A percentile compares a stretch with the other conserved stretches of the same genome.
Evolutionary conservation across 2,329 filamentous ascomycete genomes (phyloP).

Genomic region (Tricladium varicosporioides): DNA sequence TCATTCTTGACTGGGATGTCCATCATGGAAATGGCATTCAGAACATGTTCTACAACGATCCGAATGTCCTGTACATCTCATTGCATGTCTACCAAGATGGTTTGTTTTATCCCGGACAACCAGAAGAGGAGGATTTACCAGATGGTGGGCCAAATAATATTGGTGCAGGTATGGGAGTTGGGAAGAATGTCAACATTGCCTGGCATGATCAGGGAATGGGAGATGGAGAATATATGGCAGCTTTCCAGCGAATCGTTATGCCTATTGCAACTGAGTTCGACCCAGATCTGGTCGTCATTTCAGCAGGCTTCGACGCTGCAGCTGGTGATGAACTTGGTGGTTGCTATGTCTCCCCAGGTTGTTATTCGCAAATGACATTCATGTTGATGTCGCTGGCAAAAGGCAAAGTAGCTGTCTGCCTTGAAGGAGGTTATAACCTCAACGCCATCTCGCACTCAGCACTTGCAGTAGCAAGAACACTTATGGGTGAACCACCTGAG

Average conservation of each 20-base stretch:
- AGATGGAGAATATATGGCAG: conserved; percentile 94
- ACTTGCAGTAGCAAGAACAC: conserved; percentile 81
- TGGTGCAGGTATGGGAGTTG: conserved; percentile 52
- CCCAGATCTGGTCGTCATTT: conserved; percentile 92
- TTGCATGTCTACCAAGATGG: conserved; percentile 86
- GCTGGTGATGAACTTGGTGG: conserved; percentile 89
- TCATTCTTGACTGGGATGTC: conserved; percentile 91
- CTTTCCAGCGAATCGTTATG: conserved; percentile 95
- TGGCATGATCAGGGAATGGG: conserved; percentile 79
- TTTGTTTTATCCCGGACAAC: conserved; percentile 76
- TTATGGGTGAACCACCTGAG: conserved; percentile 91
- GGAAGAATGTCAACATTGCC: conserved; percentile 65
- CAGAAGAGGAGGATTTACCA: conserved; percentile 58
- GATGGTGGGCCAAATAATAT: conserved; percentile 62
- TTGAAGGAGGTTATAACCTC: conserved; percentile 96
- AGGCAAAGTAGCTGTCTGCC: conserved; percentile 86
- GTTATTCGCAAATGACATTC: conserved; percentile 98
- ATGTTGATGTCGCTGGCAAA: conserved; percentile 95
- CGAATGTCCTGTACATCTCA: conserved; percentile 94
- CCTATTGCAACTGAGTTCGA: conserved; percentile 91
- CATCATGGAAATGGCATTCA: conserved; percentile 89
- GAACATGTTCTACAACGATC: conserved; percentile 92
- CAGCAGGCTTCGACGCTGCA: conserved; percentile 93
- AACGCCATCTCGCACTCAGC: conserved; percentile 90
- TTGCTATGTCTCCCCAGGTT: conserved; percentile 85